Percentiles rank a stretch among this genome's conserved stretches.
Conservation (phyloP, 345 rosid genomes). For the Eucalyptus lansdowneana region DNA sequence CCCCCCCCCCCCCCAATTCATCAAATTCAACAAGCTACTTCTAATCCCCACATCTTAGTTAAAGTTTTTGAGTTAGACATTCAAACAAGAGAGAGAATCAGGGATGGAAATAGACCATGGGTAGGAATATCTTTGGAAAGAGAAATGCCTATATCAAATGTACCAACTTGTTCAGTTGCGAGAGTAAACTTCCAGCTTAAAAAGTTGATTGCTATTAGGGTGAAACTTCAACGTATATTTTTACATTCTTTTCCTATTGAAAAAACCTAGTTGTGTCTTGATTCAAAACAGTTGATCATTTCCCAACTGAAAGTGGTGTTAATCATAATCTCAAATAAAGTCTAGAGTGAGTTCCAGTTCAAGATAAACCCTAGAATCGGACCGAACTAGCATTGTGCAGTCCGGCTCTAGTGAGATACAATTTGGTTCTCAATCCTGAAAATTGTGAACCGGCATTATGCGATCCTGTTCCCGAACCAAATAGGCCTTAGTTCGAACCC, state of each 20-base stretch:
- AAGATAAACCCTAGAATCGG: background rate
- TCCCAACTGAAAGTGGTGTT: background rate
- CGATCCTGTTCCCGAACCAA: accelerated
- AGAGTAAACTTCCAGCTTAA: background rate
- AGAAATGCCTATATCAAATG: background rate
- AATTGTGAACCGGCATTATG: background rate
- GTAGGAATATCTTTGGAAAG: background rate
- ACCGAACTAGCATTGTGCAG: background rate
- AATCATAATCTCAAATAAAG: background rate
- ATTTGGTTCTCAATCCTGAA: background rate
- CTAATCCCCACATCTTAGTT: background rate
- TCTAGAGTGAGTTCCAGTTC: background rate
- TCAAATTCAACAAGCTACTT: background rate
- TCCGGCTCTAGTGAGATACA: background rate
- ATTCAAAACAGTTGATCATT: background rate
- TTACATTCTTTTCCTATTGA: background rate
- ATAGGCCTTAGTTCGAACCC: background rate
- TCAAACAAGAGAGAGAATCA: background rate
- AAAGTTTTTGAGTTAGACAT: background rate
- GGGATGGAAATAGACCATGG: background rate
- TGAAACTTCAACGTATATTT: background rate
- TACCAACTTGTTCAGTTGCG: background rate
- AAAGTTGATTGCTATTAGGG: background rate
- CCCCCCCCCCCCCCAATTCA: background rate
- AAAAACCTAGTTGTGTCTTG: background rate